A percentile compares a stretch with the other conserved stretches of the same genome.
phyloP scores from a whole-genome alignment of 805 yeast genomes.

The Candida arabinofermentans region DNA sequence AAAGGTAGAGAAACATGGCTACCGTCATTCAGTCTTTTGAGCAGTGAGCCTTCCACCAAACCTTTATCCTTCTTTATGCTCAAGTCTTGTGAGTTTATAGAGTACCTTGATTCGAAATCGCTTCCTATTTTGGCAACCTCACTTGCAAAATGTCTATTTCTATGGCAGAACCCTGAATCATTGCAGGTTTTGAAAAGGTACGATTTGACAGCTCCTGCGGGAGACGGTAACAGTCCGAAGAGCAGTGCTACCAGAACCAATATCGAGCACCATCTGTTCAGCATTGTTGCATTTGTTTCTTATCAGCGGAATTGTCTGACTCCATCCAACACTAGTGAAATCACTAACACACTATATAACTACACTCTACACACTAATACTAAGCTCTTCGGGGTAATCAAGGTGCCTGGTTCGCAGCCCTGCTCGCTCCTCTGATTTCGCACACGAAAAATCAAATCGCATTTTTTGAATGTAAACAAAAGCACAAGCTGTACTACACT shows the following conservation, averaged over 20 bases:
- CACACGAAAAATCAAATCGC: not conserved
- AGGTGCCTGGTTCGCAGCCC: not conserved
- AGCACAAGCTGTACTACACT: too few species aligned
- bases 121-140: slow-evolving; percentile 27
- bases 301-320: not conserved
- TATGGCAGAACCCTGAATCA: slow-evolving; percentile 76
- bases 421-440: not conserved
- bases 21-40: slow-evolving; percentile 42
- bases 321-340: too few species aligned
- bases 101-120: slow-evolving; percentile 35
- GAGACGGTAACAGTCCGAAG: slow-evolving; percentile 4
- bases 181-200: slow-evolving; percentile 73
- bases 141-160: slow-evolving; percentile 68
- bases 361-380: too few species aligned
- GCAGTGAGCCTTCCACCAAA: slow-evolving; percentile 40
- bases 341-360: too few species aligned
- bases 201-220: slow-evolving; percentile 48
- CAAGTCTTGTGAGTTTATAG: slow-evolving; percentile 36
- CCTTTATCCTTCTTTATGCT: slow-evolving; percentile 27
- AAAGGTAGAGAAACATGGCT: slow-evolving; percentile 49
- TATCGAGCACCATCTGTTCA: too few species aligned
- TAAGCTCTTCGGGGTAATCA: too few species aligned
- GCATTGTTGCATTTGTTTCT: too few species aligned
- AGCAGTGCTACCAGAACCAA: slow-evolving; percentile 2
- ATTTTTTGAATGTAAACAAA: too few species aligned